Conservation (phyloP, 106 monocot genomes). For the Dendrobium nobile region DNA sequence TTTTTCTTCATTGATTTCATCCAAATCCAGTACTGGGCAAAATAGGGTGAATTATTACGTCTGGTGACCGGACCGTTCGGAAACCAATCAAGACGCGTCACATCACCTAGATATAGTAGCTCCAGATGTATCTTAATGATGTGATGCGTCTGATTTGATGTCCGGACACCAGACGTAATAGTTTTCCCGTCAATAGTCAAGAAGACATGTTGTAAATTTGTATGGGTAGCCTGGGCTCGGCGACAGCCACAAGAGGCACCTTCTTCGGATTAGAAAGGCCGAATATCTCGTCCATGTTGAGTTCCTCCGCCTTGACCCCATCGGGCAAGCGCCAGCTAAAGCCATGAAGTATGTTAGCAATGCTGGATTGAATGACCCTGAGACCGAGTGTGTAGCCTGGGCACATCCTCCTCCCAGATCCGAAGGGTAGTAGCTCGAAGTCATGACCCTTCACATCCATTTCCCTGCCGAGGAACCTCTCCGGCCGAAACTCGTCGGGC, state of each 20-base stretch:
- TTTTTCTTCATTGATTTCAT: too few species aligned
- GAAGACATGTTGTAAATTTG: not conserved
- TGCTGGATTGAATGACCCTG: slow-evolving; percentile 23
- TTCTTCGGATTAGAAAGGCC: slow-evolving; percentile 40
- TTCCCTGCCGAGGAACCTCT: slow-evolving; percentile 24
- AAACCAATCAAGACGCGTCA: too few species aligned
- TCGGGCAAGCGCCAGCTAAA: slow-evolving; percentile 36
- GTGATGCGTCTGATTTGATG: too few species aligned
- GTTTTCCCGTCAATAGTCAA: not conserved
- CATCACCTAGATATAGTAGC: not conserved
- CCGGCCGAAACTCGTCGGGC: not conserved
- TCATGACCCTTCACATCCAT: slow-evolving; percentile 54
- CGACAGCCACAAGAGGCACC: slow-evolving; percentile 20
- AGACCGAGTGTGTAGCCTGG: slow-evolving; percentile 36
- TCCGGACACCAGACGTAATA: too few species aligned
- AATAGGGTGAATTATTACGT: too few species aligned
- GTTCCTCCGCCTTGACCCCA: slow-evolving; percentile 20
- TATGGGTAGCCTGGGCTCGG: slow-evolving; percentile 16
- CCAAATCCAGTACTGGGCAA: too few species aligned
- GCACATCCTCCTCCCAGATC: slow-evolving; percentile 35
- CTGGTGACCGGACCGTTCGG: too few species aligned
- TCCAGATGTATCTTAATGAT: too few species aligned
- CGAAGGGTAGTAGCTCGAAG: slow-evolving; percentile 50
- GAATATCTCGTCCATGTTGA: slow-evolving; percentile 59
- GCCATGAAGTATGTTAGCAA: slow-evolving; percentile 34